phyloP scores from a whole-genome alignment of 305 asterid species.

The Ilex paraguariensis region DNA sequence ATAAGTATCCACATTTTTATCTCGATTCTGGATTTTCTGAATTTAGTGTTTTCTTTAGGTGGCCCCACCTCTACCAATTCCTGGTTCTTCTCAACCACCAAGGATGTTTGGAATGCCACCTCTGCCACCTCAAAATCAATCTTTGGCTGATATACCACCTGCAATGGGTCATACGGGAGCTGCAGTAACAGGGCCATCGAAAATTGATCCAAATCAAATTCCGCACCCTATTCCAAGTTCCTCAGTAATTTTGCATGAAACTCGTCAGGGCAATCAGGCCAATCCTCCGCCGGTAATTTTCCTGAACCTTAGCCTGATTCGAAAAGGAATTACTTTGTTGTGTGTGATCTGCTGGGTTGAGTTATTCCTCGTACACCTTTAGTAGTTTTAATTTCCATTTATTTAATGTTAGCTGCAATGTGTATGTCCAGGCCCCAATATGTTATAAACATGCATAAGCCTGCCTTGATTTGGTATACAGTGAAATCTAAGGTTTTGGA shows the following conservation, averaged over 20 bases:
- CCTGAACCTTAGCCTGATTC: background rate
- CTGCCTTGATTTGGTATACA: too few species aligned
- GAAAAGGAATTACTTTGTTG: constrained; percentile 1
- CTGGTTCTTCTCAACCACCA: constrained; percentile 67
- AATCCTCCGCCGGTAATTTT: constrained; percentile 92
- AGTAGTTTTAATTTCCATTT: constrained; percentile 9
- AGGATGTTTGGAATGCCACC: constrained; percentile 80
- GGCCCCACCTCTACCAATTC: constrained; percentile 56
- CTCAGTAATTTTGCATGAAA: constrained; percentile 71
- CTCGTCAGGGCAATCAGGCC: constrained; percentile 95
- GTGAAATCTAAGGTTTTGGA: too few species aligned
- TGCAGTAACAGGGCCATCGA: constrained; percentile 57
- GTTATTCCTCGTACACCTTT: too few species aligned
- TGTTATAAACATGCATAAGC: too few species aligned
- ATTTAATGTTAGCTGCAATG: constrained; percentile 15
- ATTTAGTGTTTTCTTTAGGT: constrained; percentile 42
- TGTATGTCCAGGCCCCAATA: too few species aligned
- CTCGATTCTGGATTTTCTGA: constrained; percentile 18
- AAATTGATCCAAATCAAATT: constrained; percentile 90
- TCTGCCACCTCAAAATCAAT: constrained; percentile 62
- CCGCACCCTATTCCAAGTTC: constrained; percentile 81
- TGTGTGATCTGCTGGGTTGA: too few species aligned
- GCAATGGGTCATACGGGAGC: constrained; percentile 47
- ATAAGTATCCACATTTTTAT: background rate
- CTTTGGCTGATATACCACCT: constrained; percentile 47